phyloP scores from a whole-genome alignment of 2,329 filamentous ascomycete genomes.

The Colletotrichum phormii region DNA sequence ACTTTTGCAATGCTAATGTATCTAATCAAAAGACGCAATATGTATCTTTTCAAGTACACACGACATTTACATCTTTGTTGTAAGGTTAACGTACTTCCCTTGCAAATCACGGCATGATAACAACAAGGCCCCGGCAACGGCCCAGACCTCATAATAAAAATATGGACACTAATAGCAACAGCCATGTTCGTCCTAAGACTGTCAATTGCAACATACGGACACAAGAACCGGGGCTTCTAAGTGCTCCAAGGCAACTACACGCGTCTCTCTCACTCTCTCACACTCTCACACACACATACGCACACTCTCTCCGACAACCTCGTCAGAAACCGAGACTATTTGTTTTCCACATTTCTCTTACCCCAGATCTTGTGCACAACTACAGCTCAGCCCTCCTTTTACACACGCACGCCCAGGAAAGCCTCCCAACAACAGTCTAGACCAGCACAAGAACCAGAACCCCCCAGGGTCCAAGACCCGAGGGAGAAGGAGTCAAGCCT shows the following conservation, averaged over 20 bases:
- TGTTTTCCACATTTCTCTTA: constrained; percentile 22
- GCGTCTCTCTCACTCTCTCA: not conserved
- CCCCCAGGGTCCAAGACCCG: not conserved
- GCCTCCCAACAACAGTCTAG: not conserved
- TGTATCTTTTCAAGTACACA: not conserved
- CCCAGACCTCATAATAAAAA: not conserved
- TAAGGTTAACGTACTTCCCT: not conserved
- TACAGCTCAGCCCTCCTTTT: not conserved
- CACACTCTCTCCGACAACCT: not conserved
- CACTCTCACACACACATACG: too few relatives aligned
- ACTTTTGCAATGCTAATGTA: not conserved
- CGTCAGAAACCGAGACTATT: constrained; percentile 24
- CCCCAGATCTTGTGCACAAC: constrained; percentile 23
- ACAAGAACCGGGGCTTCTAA: not conserved
- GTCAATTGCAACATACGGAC: constrained; percentile 18
- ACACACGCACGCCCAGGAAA: not conserved
- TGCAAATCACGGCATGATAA: constrained; percentile 11
- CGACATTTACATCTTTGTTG: not conserved
- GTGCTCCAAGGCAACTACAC: not conserved
- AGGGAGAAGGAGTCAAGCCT: not conserved
- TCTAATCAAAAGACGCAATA: not conserved
- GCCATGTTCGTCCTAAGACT: constrained; percentile 22
- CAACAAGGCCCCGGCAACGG: not conserved
- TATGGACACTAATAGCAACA: not conserved
- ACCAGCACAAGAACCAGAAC: not conserved